phyloP scores from a whole-genome alignment of 169 alveolate species.

The Plasmodium falciparum region DNA sequence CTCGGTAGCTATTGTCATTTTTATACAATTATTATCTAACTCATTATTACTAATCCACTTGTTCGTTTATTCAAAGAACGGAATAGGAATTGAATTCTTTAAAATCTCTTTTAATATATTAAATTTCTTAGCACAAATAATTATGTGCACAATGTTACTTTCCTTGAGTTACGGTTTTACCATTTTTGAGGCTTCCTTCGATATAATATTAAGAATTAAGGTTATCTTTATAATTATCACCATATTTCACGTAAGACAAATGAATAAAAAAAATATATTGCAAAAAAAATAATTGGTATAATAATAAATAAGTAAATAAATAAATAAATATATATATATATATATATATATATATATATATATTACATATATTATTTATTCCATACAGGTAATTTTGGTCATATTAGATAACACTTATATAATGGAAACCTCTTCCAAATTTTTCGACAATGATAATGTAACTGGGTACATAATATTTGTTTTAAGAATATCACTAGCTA shows the following conservation, averaged over 20 bases:
- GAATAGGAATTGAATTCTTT: slow-evolving; percentile 65
- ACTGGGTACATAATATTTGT: slow-evolving; percentile 66
- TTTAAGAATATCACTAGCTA: slow-evolving; percentile 47
- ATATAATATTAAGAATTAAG: slow-evolving; percentile 27
- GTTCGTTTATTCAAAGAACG: slow-evolving; percentile 60
- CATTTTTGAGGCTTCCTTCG: slow-evolving; percentile 40
- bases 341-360: slow-evolving; percentile 9
- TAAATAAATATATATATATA: too few species aligned
- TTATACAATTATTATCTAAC: slow-evolving; percentile 60
- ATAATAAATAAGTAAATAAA: neutral
- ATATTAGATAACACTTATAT: slow-evolving; percentile 53
- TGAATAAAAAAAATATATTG: too few species aligned
- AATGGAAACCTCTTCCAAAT: slow-evolving; percentile 62
- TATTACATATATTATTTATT: neutral
- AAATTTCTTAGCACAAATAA: slow-evolving; percentile 61
- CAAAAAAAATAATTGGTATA: neutral
- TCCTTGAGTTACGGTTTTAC: slow-evolving; percentile 65
- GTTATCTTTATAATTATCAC: slow-evolving; percentile 47
- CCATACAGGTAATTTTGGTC: slow-evolving; percentile 30
- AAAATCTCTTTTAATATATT: slow-evolving; percentile 54
- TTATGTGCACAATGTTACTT: slow-evolving; percentile 75
- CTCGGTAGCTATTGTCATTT: slow-evolving; percentile 53
- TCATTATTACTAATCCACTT: slow-evolving; percentile 53
- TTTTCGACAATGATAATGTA: slow-evolving; percentile 66
- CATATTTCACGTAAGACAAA: slow-evolving; percentile 52